Evolutionary conservation across 352 stramenopile genomes (phyloP), one percentile per base, ranked within the genome.

Genomic region (Thraustotheca clavata): DNA sequence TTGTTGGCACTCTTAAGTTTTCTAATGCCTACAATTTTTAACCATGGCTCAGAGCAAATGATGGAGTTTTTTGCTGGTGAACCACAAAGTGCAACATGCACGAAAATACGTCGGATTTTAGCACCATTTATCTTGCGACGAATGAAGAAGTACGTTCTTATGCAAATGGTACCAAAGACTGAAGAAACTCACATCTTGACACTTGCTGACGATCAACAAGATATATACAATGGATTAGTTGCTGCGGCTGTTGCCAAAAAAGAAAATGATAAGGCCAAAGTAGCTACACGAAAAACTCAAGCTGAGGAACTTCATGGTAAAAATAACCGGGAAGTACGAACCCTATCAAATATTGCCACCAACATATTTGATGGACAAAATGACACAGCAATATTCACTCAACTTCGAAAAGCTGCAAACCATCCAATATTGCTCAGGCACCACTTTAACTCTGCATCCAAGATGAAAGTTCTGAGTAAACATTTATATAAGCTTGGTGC

Each of bases 401-500:
- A 97, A 62, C 76, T 99, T 35, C 83, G 97, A 9, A 99, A 99
- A 72, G 95, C 91, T 1, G 96, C 96, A 0, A 99, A 99, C 70
- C 96, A 99, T 69, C 93, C 96, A 4, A 76, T 98, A 31, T 73
- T 99, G 22, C 72, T 99, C 27, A 83, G 93, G 6, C 73, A 91
- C 60, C 70, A 93, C 76, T 85, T 87, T 72, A 62, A 88, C 59
- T 73, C 73, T 18, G 75, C 88, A 20, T 73, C 86, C 24, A 83
- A 87, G 29, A 73, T 97, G 40, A 67, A 89, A 24, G 83, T 83
- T 24, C 83, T 99, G 62, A 87, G 78, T 11, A 73, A 74, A 32
- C 80, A 81, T 33, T 62, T 97, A 38, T 80, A 98, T 67, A 71
- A 77, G 40, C 79, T 71, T 4, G 86, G 91, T 20, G 87, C 83